phyloP scores from a whole-genome alignment of 2,329 filamentous ascomycete genomes.

The Fusarium sp. region DNA sequence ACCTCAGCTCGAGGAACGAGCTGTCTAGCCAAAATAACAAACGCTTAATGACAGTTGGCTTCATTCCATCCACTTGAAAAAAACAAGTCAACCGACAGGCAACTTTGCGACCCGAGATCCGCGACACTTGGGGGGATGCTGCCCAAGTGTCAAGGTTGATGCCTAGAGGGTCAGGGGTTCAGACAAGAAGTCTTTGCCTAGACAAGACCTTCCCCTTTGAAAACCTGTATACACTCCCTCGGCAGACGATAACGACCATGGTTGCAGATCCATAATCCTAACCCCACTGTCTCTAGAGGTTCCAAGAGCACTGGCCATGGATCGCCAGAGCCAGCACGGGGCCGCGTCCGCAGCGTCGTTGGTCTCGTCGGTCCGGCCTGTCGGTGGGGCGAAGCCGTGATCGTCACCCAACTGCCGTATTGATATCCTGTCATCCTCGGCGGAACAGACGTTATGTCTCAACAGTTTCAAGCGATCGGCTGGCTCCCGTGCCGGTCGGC shows the following conservation, averaged over 20 bases:
- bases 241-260: neutral
- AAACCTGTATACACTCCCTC: neutral
- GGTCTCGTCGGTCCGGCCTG: neutral
- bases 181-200: neutral
- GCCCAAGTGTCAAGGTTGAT: neutral
- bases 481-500: neutral
- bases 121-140: neutral
- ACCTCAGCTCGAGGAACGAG: neutral
- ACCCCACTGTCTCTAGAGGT: neutral
- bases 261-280: constrained; percentile 5
- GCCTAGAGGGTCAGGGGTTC: neutral
- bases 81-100: neutral
- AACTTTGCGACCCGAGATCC: neutral
- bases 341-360: neutral
- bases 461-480: constrained; percentile 9
- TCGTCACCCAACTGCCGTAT: neutral
- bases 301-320: neutral
- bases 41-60: neutral
- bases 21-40: neutral
- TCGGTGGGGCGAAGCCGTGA: constrained; percentile 3
- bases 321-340: neutral
- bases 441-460: constrained; percentile 5
- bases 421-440: neutral
- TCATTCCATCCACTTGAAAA: neutral
- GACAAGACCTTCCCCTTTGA: neutral